These are phyloP conservation scores for Arabidopsis hybrid DNA, from an alignment of 441 rosid genomes.

Conservation along the genomic window DNA sequence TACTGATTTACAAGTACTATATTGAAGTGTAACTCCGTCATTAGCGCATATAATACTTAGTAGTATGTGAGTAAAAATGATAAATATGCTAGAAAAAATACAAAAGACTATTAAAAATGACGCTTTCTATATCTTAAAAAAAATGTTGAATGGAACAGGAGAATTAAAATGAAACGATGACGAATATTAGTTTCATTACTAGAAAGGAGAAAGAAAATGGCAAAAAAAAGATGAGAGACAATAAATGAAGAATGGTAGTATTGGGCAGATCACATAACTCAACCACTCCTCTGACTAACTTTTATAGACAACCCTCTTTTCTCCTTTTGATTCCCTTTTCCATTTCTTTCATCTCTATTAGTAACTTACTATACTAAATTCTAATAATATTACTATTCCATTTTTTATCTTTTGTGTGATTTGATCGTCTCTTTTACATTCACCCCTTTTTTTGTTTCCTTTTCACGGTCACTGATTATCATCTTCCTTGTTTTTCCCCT, in stretches of 20 bases:
- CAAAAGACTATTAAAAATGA: no score
- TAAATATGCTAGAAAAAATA: neutral
- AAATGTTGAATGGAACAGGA: neutral
- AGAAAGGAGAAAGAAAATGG: neutral
- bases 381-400: neutral
- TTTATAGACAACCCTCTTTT: constrained; percentile 44
- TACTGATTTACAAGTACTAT: no score
- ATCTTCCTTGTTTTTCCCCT: constrained; percentile 4
- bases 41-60: neutral
- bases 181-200: neutral
- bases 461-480: constrained; percentile 36
- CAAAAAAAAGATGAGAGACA: constrained; percentile 23
- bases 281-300: constrained; percentile 87
- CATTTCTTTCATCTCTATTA: constrained; percentile 35
- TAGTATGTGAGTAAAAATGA: no score
- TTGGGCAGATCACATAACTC: constrained; percentile 77
- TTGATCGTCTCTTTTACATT: constrained; percentile 26
- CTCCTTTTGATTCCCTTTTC: constrained; percentile 59
- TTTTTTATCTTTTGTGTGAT: constrained; percentile 5
- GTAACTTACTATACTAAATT: neutral
- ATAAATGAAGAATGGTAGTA: constrained; percentile 57
- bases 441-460: constrained; percentile 7
- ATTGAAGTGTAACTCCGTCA: neutral
- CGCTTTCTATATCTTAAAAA: no score
- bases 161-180: neutral